phyloP scores from a whole-genome alignment of 2,329 filamentous ascomycete genomes.

The Colletotrichum tropicale region DNA sequence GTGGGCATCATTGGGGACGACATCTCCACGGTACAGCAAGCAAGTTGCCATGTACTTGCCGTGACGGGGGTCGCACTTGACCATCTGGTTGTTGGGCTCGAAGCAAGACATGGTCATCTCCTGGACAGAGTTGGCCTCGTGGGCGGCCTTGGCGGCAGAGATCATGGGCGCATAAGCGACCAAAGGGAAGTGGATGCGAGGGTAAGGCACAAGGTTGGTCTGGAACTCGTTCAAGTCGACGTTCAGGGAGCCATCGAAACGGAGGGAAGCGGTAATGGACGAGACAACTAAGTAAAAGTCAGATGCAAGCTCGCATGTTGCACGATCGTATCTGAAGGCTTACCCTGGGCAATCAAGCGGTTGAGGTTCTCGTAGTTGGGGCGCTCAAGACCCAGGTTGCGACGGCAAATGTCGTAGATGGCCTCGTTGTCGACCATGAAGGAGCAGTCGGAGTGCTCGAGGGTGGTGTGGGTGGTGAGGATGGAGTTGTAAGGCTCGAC shows the following conservation, averaged over 20 bases:
- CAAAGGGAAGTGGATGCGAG: constrained; percentile 98
- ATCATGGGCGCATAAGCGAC: constrained; percentile 95
- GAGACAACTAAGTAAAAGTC: constrained; percentile 75
- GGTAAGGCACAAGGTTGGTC: constrained; percentile 99
- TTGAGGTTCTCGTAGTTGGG: constrained; percentile 99
- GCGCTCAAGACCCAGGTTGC: constrained; percentile 95
- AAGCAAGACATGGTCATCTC: constrained; percentile 99
- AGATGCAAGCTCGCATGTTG: background rate
- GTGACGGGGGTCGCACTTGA: constrained; percentile 97
- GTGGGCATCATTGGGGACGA: constrained; percentile 96
- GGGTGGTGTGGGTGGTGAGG: constrained; percentile 96
- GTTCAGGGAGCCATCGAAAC: constrained; percentile 98
- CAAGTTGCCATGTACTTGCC: constrained; percentile 99
- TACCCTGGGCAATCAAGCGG: constrained; percentile 96
- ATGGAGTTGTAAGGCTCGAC: constrained; percentile 99
- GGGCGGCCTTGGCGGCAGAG: constrained; percentile 91
- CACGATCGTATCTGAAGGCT: background rate
- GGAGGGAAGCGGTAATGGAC: constrained; percentile 96
- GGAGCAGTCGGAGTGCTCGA: constrained; percentile 99
- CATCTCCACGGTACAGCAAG: constrained; percentile 96
- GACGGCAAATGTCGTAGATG: constrained; percentile 99
- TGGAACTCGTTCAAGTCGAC: constrained; percentile 99
- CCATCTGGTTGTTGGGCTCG: constrained; percentile 99
- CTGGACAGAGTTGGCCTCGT: constrained; percentile 97
- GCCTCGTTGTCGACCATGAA: constrained; percentile 99